Evolutionary conservation across 2,329 filamentous ascomycete species (phyloP).

Genomic region (Neopestalotiopsis sp.): DNA sequence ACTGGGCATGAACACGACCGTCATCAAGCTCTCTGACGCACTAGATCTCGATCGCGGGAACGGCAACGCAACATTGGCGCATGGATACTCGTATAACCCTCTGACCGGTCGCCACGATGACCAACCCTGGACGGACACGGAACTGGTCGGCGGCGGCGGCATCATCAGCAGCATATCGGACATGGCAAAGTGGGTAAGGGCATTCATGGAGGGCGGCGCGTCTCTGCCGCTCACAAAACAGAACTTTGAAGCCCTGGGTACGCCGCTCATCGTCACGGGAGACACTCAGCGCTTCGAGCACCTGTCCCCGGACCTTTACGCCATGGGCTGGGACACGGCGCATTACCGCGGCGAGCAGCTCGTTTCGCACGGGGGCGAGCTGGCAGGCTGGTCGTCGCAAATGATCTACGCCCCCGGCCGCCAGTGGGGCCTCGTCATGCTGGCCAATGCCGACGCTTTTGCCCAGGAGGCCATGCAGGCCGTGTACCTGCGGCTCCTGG

Average conservation of each 20-base stretch:
- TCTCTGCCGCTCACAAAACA: not conserved
- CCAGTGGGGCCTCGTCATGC: not conserved
- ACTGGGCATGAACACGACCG: conserved; percentile 5
- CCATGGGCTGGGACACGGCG: conserved; percentile 3
- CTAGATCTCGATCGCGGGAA: not conserved
- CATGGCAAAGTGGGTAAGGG: conserved; percentile 6
- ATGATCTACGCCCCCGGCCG: conserved; percentile 6
- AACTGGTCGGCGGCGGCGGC: conserved; percentile 14
- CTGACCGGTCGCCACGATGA: not conserved
- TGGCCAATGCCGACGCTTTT: not conserved
- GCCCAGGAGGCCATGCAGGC: not conserved
- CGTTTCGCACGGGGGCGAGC: not conserved
- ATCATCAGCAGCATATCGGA: conserved; percentile 13
- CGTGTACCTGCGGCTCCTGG: not conserved
- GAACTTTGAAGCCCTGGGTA: not conserved
- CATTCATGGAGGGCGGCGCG: conserved; percentile 9
- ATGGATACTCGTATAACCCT: conserved; percentile 6
- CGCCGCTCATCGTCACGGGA: not conserved
- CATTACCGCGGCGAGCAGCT: conserved; percentile 3
- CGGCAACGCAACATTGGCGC: not conserved
- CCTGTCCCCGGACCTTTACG: conserved; percentile 5
- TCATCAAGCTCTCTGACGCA: conserved; percentile 8
- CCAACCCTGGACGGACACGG: conserved; percentile 12
- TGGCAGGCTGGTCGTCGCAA: not conserved
- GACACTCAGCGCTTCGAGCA: not conserved